phyloP scores from a whole-genome alignment of 352 stramenopile genomes.

The Pythium grandisporangium region DNA sequence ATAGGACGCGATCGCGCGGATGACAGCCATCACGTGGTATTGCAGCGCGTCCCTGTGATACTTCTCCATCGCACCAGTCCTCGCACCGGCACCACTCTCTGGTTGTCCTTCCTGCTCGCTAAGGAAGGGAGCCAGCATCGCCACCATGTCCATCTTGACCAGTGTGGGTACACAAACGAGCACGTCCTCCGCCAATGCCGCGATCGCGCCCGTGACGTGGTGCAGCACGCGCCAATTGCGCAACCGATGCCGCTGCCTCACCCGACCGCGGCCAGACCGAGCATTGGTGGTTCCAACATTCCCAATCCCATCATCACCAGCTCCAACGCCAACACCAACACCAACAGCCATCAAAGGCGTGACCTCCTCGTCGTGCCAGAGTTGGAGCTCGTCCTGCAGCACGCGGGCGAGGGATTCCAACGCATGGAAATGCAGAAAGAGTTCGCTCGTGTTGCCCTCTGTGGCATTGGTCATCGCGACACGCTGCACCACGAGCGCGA shows the following conservation, averaged over 20 bases:
- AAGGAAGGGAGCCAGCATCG: slow-evolving; percentile 25
- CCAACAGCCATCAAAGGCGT: no score
- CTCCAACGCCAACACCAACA: no score
- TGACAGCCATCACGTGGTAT: slow-evolving; percentile 35
- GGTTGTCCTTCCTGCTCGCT: no score
- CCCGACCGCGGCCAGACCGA: no score
- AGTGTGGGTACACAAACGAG: slow-evolving; percentile 48
- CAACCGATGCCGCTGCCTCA: neutral
- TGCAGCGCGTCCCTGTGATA: slow-evolving; percentile 25
- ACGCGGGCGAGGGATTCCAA: slow-evolving; percentile 34
- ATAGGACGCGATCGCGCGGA: slow-evolving; percentile 46
- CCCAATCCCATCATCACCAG: slow-evolving; percentile 14
- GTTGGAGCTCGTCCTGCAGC: slow-evolving; percentile 8
- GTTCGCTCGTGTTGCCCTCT: slow-evolving; percentile 57
- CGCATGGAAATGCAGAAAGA: slow-evolving; percentile 61
- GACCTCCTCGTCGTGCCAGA: neutral
- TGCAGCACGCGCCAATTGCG: slow-evolving; percentile 33
- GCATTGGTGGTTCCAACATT: slow-evolving; percentile 1
- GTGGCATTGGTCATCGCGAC: slow-evolving; percentile 42
- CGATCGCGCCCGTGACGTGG: slow-evolving; percentile 37
- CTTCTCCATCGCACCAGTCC: slow-evolving; percentile 1
- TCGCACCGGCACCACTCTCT: neutral
- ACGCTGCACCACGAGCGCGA: slow-evolving; percentile 36
- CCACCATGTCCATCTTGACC: slow-evolving; percentile 28
- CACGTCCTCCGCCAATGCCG: slow-evolving; percentile 49